A percentile compares a stretch with the other conserved stretches of the same genome.
Conservation (phyloP, 352 stramenopile species). For the Phytophthora litchii region DNA sequence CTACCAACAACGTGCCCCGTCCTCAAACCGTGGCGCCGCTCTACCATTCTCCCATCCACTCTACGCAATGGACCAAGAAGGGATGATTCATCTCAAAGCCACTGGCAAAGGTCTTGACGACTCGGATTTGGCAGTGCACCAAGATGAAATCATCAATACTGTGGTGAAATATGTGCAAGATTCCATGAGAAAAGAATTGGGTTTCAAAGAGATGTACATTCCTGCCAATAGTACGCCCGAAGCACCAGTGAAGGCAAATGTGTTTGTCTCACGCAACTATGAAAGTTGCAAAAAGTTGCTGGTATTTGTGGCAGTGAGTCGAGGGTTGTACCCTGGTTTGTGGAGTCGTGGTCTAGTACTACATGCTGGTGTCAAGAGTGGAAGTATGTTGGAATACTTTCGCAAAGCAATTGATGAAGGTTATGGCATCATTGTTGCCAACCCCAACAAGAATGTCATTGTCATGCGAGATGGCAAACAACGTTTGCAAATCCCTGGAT, state of each 20-base stretch:
- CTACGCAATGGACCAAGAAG: slow-evolving; percentile 84
- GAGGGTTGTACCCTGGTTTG: slow-evolving; percentile 79
- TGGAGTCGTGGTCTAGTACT: slow-evolving; percentile 88
- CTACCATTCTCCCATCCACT: slow-evolving; percentile 80
- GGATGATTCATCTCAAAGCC: slow-evolving; percentile 87
- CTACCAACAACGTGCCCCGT: slow-evolving; percentile 5
- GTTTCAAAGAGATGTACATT: slow-evolving; percentile 81
- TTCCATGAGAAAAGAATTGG: slow-evolving; percentile 80
- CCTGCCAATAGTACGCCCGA: slow-evolving; percentile 63
- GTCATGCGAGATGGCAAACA: slow-evolving; percentile 82
- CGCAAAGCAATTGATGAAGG: slow-evolving; percentile 85
- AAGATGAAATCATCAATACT: slow-evolving; percentile 89
- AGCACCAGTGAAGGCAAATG: slow-evolving; percentile 70
- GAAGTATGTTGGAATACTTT: slow-evolving; percentile 91
- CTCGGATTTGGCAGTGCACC: slow-evolving; percentile 85
- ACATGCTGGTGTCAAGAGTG: slow-evolving; percentile 85
- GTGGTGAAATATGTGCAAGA: slow-evolving; percentile 89
- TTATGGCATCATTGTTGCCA: slow-evolving; percentile 89
- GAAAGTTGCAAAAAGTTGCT: slow-evolving; percentile 81
- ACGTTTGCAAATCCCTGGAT: slow-evolving; percentile 82
- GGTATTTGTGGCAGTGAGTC: slow-evolving; percentile 86
- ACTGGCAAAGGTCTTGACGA: slow-evolving; percentile 84
- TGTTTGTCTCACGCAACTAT: slow-evolving; percentile 87
- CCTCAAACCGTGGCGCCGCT: slow-evolving; percentile 31
- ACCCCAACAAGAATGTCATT: slow-evolving; percentile 92